Percentiles rank a stretch among this genome's conserved stretches.
Conservation (phyloP, 2,329 filamentous ascomycete genomes). For the Sclerotinia spermophila region DNA sequence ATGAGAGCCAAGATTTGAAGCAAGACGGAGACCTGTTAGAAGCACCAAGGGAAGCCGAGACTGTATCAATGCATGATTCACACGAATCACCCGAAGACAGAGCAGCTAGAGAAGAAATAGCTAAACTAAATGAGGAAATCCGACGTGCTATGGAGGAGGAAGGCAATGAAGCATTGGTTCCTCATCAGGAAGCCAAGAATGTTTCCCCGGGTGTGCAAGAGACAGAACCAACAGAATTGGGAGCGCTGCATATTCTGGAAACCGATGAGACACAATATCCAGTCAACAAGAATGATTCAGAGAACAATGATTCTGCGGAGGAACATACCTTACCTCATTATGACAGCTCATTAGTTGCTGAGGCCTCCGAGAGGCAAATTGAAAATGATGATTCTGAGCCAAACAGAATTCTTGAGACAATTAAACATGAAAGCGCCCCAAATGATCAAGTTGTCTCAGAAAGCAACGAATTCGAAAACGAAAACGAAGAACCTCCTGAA, state of each 20-base stretch:
- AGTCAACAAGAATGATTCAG: background rate
- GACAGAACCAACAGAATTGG: background rate
- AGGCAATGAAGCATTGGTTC: background rate
- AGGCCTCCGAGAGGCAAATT: background rate
- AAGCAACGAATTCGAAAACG: background rate
- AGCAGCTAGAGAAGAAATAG: slow-evolving; percentile 16
- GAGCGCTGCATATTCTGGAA: background rate
- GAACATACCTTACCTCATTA: background rate
- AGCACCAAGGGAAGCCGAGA: background rate
- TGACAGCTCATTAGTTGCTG: background rate
- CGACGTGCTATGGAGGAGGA: slow-evolving; percentile 17
- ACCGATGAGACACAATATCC: background rate
- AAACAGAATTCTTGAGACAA: background rate
- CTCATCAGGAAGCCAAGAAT: background rate
- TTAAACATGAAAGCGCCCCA: background rate
- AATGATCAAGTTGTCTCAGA: background rate
- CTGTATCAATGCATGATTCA: background rate
- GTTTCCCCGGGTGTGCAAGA: background rate
- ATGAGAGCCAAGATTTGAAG: background rate
- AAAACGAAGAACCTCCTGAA: background rate
- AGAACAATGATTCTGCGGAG: background rate
- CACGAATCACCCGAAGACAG: slow-evolving; percentile 3
- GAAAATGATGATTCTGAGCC: background rate
- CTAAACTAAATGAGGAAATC: slow-evolving; percentile 15
- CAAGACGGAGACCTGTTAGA: background rate